phyloP scores from a whole-genome alignment of 805 yeast genomes.

The Millerago galiae region DNA sequence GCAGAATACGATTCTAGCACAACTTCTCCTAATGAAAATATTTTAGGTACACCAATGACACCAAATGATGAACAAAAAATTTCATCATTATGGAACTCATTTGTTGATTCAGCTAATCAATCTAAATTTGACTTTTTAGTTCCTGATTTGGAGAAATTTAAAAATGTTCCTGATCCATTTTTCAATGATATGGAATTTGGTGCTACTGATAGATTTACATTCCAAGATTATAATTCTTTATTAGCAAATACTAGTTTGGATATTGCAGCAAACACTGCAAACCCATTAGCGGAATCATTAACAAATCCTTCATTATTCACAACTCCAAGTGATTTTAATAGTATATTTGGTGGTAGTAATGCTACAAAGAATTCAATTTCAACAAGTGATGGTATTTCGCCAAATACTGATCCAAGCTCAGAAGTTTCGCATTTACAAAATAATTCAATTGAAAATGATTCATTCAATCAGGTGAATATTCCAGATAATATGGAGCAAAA shows the following conservation, averaged over 20 bases:
- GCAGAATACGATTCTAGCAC: not conserved
- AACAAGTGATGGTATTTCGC: constrained; percentile 3
- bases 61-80: not conserved
- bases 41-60: not conserved
- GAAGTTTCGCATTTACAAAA: not conserved
- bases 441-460: too few species aligned
- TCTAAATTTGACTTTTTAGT: constrained; percentile 24
- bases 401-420: constrained; percentile 3
- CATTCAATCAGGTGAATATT: not conserved
- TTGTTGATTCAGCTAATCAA: constrained; percentile 22
- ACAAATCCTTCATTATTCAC: not conserved
- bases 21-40: not conserved
- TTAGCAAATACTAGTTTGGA: not conserved
- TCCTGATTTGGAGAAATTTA: constrained; percentile 18
- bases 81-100: constrained; percentile 14
- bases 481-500: not conserved
- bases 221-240: constrained; percentile 9
- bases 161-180: constrained; percentile 21
- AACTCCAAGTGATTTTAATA: constrained; percentile 1
- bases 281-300: not conserved
- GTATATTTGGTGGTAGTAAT: not conserved
- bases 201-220: constrained; percentile 3
- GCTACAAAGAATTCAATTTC: constrained; percentile 5
- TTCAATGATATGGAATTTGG: constrained; percentile 5
- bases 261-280: not conserved